Conservation (phyloP, 2,329 filamentous ascomycete species). For the Coccinonectria pachysandricola region DNA sequence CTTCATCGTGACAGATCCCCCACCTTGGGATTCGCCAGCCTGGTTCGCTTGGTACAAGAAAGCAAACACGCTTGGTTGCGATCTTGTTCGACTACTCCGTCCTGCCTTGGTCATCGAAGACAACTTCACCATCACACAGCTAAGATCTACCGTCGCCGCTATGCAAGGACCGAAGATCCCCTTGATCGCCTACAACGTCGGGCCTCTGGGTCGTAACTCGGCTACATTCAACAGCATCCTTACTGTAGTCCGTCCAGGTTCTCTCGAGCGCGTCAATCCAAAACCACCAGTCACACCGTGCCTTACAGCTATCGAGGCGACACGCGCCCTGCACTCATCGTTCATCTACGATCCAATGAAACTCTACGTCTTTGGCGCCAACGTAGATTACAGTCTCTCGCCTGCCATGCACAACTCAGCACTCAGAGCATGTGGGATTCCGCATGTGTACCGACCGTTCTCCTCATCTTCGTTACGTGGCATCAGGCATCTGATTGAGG, state of each 20-base stretch:
- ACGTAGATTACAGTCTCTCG: conserved; percentile 61
- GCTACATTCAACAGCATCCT: conserved; percentile 56
- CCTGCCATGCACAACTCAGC: conserved; percentile 70
- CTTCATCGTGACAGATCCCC: conserved; percentile 27
- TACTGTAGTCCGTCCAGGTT: conserved; percentile 45
- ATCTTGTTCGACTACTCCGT: conserved; percentile 51
- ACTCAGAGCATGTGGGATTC: conserved; percentile 56
- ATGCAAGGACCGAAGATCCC: conserved; percentile 35
- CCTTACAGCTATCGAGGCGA: conserved; percentile 53
- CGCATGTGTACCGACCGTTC: conserved; percentile 55
- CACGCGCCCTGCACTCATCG: conserved; percentile 53
- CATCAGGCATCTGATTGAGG: conserved; percentile 52
- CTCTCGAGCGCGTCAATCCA: conserved; percentile 9
- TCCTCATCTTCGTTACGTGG: conserved; percentile 53
- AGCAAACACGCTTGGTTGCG: conserved; percentile 47
- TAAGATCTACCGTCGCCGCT: conserved; percentile 39
- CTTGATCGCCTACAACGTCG: conserved; percentile 56
- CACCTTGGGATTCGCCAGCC: conserved; percentile 45
- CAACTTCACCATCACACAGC: conserved; percentile 48
- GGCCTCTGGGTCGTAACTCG: conserved; percentile 51
- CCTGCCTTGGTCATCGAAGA: conserved; percentile 48
- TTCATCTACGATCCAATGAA: conserved; percentile 60
- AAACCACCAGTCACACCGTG: conserved; percentile 16
- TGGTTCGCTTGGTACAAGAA: conserved; percentile 49
- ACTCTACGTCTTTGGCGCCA: conserved; percentile 64